Conservation (phyloP, 306 rosid species). For the Carpinus fangiana region DNA sequence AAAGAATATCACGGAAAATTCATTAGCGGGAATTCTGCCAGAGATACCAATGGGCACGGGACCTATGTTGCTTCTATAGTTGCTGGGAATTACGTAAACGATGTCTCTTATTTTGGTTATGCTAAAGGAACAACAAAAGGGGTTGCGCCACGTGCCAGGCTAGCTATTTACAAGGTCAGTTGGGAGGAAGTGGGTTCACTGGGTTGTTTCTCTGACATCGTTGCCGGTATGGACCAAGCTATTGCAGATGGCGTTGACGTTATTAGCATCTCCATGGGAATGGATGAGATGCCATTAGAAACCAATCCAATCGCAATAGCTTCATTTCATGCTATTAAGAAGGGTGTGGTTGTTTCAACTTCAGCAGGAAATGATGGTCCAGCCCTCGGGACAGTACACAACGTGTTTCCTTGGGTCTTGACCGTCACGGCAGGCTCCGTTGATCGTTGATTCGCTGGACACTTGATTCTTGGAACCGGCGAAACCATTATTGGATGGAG, state of each 20-base stretch:
- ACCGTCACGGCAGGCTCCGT: constrained; percentile 19
- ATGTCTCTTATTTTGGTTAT: constrained; percentile 39
- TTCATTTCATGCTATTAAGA: constrained; percentile 40
- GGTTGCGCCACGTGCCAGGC: constrained; percentile 39
- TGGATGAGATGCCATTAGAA: constrained; percentile 22
- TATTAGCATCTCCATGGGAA: constrained; percentile 34
- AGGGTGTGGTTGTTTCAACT: constrained; percentile 30
- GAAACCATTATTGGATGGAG: background rate
- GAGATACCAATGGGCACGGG: constrained; percentile 42
- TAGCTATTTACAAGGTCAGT: constrained; percentile 36
- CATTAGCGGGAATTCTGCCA: constrained; percentile 37
- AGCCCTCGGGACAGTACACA: constrained; percentile 7
- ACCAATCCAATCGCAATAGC: constrained; percentile 36
- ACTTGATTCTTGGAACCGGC: background rate
- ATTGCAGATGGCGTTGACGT: constrained; percentile 45
- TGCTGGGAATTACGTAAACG: constrained; percentile 37
- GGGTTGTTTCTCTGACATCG: constrained; percentile 36
- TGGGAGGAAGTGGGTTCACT: constrained; percentile 29
- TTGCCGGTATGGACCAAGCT: constrained; percentile 41
- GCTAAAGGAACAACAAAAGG: constrained; percentile 43
- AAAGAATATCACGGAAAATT: constrained; percentile 16
- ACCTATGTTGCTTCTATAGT: constrained; percentile 39
- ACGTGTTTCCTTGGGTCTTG: constrained; percentile 33
- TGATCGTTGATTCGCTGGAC: background rate
- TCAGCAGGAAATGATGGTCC: constrained; percentile 28